A percentile compares a stretch with the other conserved stretches of the same genome.
phyloP scores from a whole-genome alignment of 345 rosid species.

The Lepidium didymum region DNA sequence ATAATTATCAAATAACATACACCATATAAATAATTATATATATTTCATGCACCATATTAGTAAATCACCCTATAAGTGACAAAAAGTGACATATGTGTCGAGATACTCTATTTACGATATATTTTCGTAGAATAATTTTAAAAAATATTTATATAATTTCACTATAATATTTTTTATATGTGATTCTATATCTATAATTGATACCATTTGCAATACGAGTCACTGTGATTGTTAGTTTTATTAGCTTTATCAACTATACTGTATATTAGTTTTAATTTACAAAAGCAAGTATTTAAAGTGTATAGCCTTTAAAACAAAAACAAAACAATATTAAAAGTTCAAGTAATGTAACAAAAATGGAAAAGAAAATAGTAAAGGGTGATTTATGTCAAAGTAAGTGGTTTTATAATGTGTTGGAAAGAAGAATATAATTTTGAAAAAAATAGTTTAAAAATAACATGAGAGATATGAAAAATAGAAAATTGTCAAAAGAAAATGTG shows the following conservation, averaged over 20 bases:
- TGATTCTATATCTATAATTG: not conserved
- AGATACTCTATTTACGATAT: not conserved
- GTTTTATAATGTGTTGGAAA: not conserved
- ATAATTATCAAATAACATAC: too few species aligned
- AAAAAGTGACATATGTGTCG: too few species aligned
- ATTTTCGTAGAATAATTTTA: not conserved
- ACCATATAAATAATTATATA: too few species aligned
- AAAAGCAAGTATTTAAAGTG: not conserved
- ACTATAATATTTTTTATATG: not conserved
- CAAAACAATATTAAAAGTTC: not conserved
- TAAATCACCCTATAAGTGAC: too few species aligned
- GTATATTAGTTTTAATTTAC: not conserved
- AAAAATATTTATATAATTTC: not conserved
- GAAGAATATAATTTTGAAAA: not conserved
- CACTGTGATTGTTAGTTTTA: not conserved
- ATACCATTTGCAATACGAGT: not conserved
- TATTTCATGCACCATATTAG: too few species aligned
- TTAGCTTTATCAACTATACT: not conserved
- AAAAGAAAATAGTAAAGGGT: not conserved
- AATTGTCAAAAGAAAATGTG: not conserved
- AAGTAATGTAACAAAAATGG: not conserved
- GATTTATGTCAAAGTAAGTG: not conserved
- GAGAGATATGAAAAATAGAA: not conserved
- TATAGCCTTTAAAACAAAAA: not conserved
- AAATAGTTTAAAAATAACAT: not conserved